Base-by-base conservation (phyloP, 1,139 yeast genomes). In the Pichia sp. region DNA sequence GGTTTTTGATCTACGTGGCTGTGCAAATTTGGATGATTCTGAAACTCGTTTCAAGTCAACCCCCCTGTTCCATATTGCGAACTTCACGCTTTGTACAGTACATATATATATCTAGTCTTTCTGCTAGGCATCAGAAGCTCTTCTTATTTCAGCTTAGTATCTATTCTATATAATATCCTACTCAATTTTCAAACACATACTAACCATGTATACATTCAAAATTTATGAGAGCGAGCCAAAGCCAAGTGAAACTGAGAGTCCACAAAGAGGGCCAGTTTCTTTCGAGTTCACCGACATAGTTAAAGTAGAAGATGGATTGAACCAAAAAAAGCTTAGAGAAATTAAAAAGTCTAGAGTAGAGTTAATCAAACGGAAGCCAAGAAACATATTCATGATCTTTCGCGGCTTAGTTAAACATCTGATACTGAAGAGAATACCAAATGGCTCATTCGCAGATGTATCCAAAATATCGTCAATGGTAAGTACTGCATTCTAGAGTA, bases 171-270 rank as follows among this genome's bases (percentile, higher is more conserved):
- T 31, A n/a, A n/a, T n/a, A n/a, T 12, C 9, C 34, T 41, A 16
- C 34, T 24, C 2, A 29, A 12, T 41, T 30, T 31, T 30, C n/a
- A 1, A 17, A 16, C 24, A 20, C 9, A 10, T 24, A 3, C n/a
- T n/a, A 6, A 9, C 10, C 5, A 49, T 49, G 52, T 49, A 49
- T 14, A 44, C 46, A 5, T 49, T 49, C 9, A 49, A 33, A 34
- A 44, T 49, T 16, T 34, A 17, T 6, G 52, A 49, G 2, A 38
- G 9, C 4, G 17, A 38, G 14, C 7, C 16, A 14, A n/a, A n/a
- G 20, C 17, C 16, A 38, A n/a, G 9, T 38, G 29, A 27, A 27
- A 27, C 29, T 27, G 29, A 27, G 29, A 27, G 29, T 27, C 29
- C 7, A 27, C 29, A 27, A 27, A 27, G 29, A 27, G 7, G 29